phyloP scores from a whole-genome alignment of 2,329 filamentous ascomycete genomes.

The Colletotrichum spinosum region DNA sequence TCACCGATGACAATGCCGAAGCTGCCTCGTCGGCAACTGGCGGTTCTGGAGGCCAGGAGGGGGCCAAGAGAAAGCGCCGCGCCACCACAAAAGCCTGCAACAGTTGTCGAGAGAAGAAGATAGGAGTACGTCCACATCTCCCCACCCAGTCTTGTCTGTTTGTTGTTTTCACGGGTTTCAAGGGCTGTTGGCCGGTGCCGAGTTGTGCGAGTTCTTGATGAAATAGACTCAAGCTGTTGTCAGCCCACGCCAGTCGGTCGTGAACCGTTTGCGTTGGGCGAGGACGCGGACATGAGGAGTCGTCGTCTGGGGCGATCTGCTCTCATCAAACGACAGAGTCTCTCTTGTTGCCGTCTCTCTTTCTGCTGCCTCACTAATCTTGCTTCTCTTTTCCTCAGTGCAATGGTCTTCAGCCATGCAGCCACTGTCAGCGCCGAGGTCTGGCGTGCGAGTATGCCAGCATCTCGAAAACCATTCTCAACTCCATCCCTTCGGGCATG shows the following conservation, averaged over 20 bases:
- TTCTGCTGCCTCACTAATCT: background rate
- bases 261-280: too few species aligned
- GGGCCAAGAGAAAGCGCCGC: conserved; percentile 26
- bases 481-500: conserved; percentile 23
- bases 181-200: background rate
- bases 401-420: conserved; percentile 24
- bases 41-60: conserved; percentile 6
- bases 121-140: conserved; percentile 16
- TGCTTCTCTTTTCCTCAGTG: background rate
- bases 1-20: conserved; percentile 8
- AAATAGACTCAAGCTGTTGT: too few species aligned
- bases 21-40: background rate
- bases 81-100: conserved; percentile 23
- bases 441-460: conserved; percentile 23
- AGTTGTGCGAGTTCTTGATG: background rate
- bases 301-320: too few species aligned
- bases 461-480: conserved; percentile 26
- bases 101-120: conserved; percentile 30
- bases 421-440: conserved; percentile 25
- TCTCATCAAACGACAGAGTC: too few species aligned
- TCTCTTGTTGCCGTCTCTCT: background rate
- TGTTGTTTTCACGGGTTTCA: background rate
- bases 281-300: too few species aligned
- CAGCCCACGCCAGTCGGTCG: too few species aligned
- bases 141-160: background rate